These are phyloP conservation scores for Rugosomyces carneus DNA, from an alignment of 1,284 basidiomycete genomes.

Conservation along the genomic window DNA sequence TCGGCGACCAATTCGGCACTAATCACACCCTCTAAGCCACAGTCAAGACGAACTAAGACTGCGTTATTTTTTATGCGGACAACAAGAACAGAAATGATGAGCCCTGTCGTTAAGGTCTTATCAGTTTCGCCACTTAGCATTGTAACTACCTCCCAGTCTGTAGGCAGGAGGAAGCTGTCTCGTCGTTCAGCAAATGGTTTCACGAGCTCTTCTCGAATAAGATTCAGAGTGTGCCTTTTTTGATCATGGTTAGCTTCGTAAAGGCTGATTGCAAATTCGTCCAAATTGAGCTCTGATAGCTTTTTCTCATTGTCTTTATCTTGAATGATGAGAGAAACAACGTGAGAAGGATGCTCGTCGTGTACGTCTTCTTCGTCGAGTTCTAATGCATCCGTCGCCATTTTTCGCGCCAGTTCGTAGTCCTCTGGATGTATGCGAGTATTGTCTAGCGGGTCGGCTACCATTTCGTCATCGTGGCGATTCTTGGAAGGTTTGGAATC, in stretches of 20 bases:
- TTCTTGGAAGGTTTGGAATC: conserved; percentile 55
- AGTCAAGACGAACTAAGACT: conserved; percentile 76
- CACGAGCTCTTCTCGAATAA: conserved; percentile 88
- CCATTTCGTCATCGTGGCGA: conserved; percentile 65
- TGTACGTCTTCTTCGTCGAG: conserved; percentile 92
- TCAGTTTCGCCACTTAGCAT: conserved; percentile 94
- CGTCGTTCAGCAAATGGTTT: conserved; percentile 82
- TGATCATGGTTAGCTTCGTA: conserved; percentile 77
- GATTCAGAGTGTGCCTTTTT: conserved; percentile 84
- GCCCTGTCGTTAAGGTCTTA: conserved; percentile 72
- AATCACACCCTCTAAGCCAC: conserved; percentile 87
- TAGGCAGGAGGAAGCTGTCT: conserved; percentile 60
- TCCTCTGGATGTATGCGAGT: conserved; percentile 98
- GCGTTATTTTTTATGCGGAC: conserved; percentile 49
- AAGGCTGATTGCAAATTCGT: conserved; percentile 94
- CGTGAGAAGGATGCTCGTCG: conserved; percentile 85
- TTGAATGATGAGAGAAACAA: conserved; percentile 81
- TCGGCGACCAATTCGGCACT: conserved; percentile 63
- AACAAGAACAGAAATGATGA: conserved; percentile 82
- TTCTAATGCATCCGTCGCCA: conserved; percentile 96
- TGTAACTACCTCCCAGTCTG: conserved; percentile 80
- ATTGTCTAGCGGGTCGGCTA: conserved; percentile 88
- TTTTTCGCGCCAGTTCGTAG: conserved; percentile 96
- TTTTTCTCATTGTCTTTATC: conserved; percentile 79
- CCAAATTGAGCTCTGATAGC: conserved; percentile 87